Base-by-base conservation (phyloP, 2,329 filamentous ascomycete species). In the Fusarium metavorans region DNA sequence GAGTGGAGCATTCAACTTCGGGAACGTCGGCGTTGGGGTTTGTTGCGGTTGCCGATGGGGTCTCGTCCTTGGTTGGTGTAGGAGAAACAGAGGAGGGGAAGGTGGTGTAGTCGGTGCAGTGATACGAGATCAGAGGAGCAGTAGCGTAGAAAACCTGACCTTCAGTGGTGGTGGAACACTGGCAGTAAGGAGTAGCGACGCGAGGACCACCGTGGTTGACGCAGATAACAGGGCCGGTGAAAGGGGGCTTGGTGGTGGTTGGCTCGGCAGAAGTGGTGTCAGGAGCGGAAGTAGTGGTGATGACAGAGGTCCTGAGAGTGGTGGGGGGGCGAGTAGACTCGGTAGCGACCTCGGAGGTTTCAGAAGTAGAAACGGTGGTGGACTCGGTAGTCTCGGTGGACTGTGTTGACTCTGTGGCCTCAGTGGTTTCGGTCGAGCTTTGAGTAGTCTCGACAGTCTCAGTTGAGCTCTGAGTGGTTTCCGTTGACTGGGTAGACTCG, bases 161-260 rank as follows among this genome's bases (percentile, higher is more conserved):
- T 1, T 25, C 67, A 1, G 58, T 70, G 4, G 71, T 72, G 6
- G 68, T 74, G 2, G 68, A 68, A 20, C 71, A 75, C 13, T 69
- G 45, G 25, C 71, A 75, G 54, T 75, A 73, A 10, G 68, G 66
- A 4, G 73, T 70, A 1, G 66, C 48, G 2, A 75, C 68, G 2
- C 48, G 35, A 30, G 73, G 73, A 14, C 73, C 73, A 1, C 73
- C 73, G 9, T 61, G 54, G 61, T 72, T 72, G 25, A 67, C 64
- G 20, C 71, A 74, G n/a, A 64, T 54, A 1, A 58, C 52, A 1
- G 69, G 57, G 20, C 71, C 69, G 2, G 62, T 74, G 32, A 63
- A 66, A 34, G 45, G 27, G 11, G 57, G 35, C 8, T 59, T 64
- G 14, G 66, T 67, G 2, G 62, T 68, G 6, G 61, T 43, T n/a